Evolutionary conservation across 257 asterid genomes (phyloP), one percentile per base, ranked within the genome.

Genomic region (Solanum medicagineum): DNA sequence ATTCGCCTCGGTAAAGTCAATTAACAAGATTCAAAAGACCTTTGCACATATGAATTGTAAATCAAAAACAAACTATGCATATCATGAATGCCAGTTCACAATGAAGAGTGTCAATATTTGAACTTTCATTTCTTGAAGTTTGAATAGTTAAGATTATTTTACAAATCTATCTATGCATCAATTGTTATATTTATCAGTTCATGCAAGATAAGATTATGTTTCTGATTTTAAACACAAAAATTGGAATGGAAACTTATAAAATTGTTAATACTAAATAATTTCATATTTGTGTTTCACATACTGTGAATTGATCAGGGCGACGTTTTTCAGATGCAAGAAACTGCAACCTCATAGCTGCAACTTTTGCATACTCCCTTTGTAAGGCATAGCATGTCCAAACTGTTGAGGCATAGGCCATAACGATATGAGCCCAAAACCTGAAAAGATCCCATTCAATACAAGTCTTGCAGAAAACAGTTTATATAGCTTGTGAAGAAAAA

Each of bases 231-330:
- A 80, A 54, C 22, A 24, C 51, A 16, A 80, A 17, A 80, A 8
- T 20, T 26, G 16, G 29, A 24, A 54, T 5, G 53, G 65, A 63
- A 60, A 44, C 74, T 32, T 59, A 10, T 81, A 70, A 51, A 51
- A 51, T 42, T 49, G 26, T 10, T 26, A 29, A 10, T 53, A 26
- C 29, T 16, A 26, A 53, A 79, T 32, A 79, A 51, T 32, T 51
- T 75, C 22, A 75, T 53, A 75, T 22, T 77, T 51, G 45, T 49
- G 42, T 77, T 77, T 51, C 47, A 79, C 85, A 45, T 91, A 95
- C 99, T 1, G 98, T 95, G 90, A 93, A 96, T 87, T 96, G 99
- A 90, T 96, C 98, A 24, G 99, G 95, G 13, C 98, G 97, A 7
- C 98, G 97, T 83, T 86, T 90, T 89, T 92, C 94, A 60, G 97